A percentile compares a stretch with the other conserved stretches of the same genome.
phyloP scores from a whole-genome alignment of 2,329 filamentous ascomycete genomes.

The Didymella glomerata region DNA sequence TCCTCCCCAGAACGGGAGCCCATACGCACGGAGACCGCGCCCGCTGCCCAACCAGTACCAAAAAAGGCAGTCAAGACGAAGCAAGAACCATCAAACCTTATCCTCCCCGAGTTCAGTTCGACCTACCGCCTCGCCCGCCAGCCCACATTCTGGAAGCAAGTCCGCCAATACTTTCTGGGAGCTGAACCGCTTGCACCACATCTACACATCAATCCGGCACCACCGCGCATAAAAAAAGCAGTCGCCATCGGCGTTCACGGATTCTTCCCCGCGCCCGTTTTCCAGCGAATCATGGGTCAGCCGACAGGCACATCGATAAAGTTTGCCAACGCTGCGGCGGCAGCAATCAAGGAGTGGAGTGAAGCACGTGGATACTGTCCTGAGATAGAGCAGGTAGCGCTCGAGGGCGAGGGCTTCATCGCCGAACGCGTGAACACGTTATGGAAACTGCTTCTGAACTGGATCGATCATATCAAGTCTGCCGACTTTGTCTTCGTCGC shows the following conservation, averaged over 20 bases:
- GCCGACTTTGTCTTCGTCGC: conserved; percentile 93
- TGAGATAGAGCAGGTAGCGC: conserved; percentile 90
- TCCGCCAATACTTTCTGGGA: conserved; percentile 53
- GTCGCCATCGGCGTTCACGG: conserved; percentile 95
- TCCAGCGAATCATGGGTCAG: conserved; percentile 91
- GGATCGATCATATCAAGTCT: conserved; percentile 86
- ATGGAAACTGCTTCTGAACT: conserved; percentile 94
- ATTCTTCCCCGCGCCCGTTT: conserved; percentile 84
- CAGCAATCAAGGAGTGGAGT: conserved; percentile 84
- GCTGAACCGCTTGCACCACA: conserved; percentile 68
- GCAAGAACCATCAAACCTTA: conserved; percentile 64
- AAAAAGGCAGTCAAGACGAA: conserved; percentile 38
- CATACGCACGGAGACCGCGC: conserved; percentile 36
- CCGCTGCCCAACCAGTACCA: conserved; percentile 37
- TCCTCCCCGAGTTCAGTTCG: conserved; percentile 73
- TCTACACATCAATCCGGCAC: conserved; percentile 73
- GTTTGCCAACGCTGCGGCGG: conserved; percentile 87
- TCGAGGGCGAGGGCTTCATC: conserved; percentile 95
- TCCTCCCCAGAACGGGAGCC: conserved; percentile 39
- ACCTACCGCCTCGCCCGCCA: conserved; percentile 66
- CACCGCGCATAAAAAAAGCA: conserved; percentile 80
- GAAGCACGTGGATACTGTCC: conserved; percentile 72
- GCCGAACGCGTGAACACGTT: conserved; percentile 87
- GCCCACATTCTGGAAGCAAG: conserved; percentile 56
- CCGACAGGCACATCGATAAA: conserved; percentile 94